Conservation (phyloP, 495 filamentous ascomycete genomes). For the Talaromyces wortmannii region DNA sequence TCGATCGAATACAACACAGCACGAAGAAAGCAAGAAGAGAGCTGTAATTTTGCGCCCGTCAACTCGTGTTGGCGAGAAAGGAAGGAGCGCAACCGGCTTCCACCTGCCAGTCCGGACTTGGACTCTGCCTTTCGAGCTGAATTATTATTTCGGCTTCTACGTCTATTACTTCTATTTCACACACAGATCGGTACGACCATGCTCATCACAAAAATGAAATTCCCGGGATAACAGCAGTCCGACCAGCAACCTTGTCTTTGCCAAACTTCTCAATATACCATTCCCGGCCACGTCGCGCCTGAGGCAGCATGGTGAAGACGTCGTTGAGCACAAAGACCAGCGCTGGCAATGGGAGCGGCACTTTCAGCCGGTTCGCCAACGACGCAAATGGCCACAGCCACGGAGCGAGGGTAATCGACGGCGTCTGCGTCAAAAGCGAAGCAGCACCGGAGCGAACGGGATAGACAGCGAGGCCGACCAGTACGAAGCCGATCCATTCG, state of each 20-base stretch:
- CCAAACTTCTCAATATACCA: constrained; percentile 93
- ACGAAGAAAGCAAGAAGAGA: no score
- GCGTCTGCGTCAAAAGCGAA: constrained; percentile 5
- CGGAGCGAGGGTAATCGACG: constrained; percentile 26
- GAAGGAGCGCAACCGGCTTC: no score
- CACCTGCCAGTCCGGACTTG: no score
- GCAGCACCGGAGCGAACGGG: constrained; percentile 7
- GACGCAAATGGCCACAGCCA: constrained; percentile 51
- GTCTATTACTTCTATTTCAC: not conserved
- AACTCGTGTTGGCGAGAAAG: no score
- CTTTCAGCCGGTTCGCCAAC: constrained; percentile 20
- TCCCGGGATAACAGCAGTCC: constrained; percentile 80
- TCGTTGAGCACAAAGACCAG: constrained; percentile 80
- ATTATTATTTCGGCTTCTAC: no score
- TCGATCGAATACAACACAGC: no score
- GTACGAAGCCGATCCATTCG: constrained; percentile 87
- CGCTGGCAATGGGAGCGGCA: constrained; percentile 53
- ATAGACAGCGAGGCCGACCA: constrained; percentile 42
- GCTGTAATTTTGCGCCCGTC: no score
- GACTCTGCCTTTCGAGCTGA: not conserved
- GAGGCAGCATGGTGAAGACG: constrained; percentile 80
- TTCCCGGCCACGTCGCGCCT: constrained; percentile 71
- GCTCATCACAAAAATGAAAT: constrained; percentile 33
- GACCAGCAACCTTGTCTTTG: constrained; percentile 60
- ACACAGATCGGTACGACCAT: not conserved